These are phyloP conservation scores for Ogataea paradorogensis DNA, from an alignment of 805 yeast species.

Conservation along the genomic window DNA sequence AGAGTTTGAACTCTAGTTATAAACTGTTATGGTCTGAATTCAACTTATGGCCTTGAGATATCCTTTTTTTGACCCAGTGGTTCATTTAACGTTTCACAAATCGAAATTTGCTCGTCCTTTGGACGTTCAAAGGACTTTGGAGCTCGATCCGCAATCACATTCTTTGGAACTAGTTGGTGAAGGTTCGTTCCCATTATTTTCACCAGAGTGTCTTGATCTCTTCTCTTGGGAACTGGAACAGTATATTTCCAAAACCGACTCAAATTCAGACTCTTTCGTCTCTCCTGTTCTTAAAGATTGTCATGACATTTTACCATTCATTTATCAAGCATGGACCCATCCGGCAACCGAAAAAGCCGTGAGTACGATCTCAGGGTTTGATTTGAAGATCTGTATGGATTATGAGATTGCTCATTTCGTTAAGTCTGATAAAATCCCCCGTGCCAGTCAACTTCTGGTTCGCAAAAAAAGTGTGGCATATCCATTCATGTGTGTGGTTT, in stretches of 20 bases:
- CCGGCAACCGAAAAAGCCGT: slow-evolving; percentile 47
- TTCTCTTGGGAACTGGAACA: slow-evolving; percentile 38
- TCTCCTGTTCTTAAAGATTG: slow-evolving; percentile 31
- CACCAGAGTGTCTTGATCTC: slow-evolving; percentile 41
- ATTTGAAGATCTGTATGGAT: slow-evolving; percentile 44
- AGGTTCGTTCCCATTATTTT: slow-evolving; percentile 42
- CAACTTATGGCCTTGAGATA: slow-evolving; percentile 3
- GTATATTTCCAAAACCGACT: slow-evolving; percentile 9
- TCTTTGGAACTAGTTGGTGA: slow-evolving; percentile 27
- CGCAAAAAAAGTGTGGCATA: slow-evolving; percentile 27
- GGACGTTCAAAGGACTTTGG: slow-evolving; percentile 11
- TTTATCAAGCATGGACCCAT: slow-evolving; percentile 51
- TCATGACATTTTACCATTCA: slow-evolving; percentile 42
- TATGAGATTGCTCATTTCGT: slow-evolving; percentile 50
- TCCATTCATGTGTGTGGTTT: slow-evolving; percentile 28
- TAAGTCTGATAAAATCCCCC: slow-evolving; percentile 2
- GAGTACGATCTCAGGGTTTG: slow-evolving; percentile 50
- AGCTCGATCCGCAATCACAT: slow-evolving; percentile 14
- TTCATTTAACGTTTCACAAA: slow-evolving; percentile 22
- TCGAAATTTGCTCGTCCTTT: slow-evolving; percentile 17
- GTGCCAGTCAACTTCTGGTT: slow-evolving; percentile 9
- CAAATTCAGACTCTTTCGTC: slow-evolving; percentile 15
- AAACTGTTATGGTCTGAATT: not conserved
- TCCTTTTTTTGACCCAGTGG: slow-evolving; percentile 25
- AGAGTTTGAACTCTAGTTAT: not conserved